Evolutionary conservation across 2,329 filamentous ascomycete species (phyloP).

Genomic region (Fusarium verticillioides): DNA sequence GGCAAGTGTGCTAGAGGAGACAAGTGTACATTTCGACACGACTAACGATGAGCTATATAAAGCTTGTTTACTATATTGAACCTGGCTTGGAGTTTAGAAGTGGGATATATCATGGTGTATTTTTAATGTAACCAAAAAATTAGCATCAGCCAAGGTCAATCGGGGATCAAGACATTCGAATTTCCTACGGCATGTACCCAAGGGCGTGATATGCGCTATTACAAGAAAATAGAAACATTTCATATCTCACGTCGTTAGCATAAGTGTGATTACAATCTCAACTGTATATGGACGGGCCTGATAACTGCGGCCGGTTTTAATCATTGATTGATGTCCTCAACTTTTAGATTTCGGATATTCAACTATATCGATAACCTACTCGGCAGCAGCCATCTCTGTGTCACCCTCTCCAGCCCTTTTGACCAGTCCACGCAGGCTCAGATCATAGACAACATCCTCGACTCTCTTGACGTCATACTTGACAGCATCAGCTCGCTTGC

Average conservation of each 20-base stretch:
- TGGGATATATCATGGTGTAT: slow-evolving; percentile 33
- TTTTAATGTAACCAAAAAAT: slow-evolving; percentile 41
- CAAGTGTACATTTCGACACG: slow-evolving; percentile 79
- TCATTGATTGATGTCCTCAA: neutral
- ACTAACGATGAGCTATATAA: slow-evolving; percentile 48
- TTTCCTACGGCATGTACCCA: neutral
- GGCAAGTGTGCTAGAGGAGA: slow-evolving; percentile 79
- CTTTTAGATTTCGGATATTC: neutral
- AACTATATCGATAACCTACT: slow-evolving; percentile 27
- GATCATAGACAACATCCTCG: slow-evolving; percentile 96
- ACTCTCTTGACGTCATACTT: slow-evolving; percentile 99
- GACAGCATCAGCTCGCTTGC: slow-evolving; percentile 89
- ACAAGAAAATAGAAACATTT: slow-evolving; percentile 14
- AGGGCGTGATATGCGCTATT: slow-evolving; percentile 3
- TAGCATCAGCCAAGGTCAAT: slow-evolving; percentile 10
- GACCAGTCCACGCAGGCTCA: slow-evolving; percentile 86
- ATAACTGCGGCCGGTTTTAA: neutral
- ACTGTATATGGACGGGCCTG: neutral
- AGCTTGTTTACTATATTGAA: slow-evolving; percentile 13
- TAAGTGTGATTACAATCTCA: neutral
- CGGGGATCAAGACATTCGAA: neutral
- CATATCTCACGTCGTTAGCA: slow-evolving; percentile 1
- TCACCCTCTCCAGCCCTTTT: slow-evolving; percentile 58
- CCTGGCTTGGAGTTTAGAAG: slow-evolving; percentile 18
- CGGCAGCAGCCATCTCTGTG: slow-evolving; percentile 52